Evolutionary conservation across 805 yeast species (phyloP).

Genomic region (Saturnispora gosingensis): DNA sequence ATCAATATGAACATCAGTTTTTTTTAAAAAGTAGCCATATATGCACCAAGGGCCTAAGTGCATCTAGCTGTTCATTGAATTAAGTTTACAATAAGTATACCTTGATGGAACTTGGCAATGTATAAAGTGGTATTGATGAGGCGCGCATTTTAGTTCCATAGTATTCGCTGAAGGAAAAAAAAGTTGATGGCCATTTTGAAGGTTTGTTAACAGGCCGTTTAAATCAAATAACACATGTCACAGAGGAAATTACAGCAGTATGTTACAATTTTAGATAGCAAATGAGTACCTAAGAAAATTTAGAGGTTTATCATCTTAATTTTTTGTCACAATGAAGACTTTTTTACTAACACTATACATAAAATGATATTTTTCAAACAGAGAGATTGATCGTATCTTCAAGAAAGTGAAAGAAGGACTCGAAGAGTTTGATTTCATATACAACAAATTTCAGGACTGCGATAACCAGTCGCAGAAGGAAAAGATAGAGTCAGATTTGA

Average conservation of each 20-base stretch:
- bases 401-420: constrained; percentile 53
- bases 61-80: too few species aligned
- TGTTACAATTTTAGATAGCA: constrained; percentile 15
- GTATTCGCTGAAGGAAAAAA: constrained; percentile 1
- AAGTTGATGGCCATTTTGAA: not conserved
- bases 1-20: too few species aligned
- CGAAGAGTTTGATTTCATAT: constrained; percentile 43
- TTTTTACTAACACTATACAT: not conserved
- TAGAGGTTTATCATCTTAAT: not conserved
- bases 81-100: too few species aligned
- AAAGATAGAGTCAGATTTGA: constrained; percentile 45
- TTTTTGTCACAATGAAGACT: not conserved
- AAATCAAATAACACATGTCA: constrained; percentile 28
- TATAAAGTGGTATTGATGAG: not conserved
- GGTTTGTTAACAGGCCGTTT: not conserved
- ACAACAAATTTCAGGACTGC: constrained; percentile 40
- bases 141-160: not conserved
- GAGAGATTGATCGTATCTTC: constrained; percentile 55
- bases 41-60: too few species aligned
- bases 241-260: constrained; percentile 43
- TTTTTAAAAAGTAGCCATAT: too few species aligned
- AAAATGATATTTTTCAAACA: constrained; percentile 8
- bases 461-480: constrained; percentile 47
- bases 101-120: too few species aligned
- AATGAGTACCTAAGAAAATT: not conserved